These are phyloP conservation scores for Cladorrhinum samala DNA, from an alignment of 495 filamentous ascomycete species.

Conservation along the genomic window DNA sequence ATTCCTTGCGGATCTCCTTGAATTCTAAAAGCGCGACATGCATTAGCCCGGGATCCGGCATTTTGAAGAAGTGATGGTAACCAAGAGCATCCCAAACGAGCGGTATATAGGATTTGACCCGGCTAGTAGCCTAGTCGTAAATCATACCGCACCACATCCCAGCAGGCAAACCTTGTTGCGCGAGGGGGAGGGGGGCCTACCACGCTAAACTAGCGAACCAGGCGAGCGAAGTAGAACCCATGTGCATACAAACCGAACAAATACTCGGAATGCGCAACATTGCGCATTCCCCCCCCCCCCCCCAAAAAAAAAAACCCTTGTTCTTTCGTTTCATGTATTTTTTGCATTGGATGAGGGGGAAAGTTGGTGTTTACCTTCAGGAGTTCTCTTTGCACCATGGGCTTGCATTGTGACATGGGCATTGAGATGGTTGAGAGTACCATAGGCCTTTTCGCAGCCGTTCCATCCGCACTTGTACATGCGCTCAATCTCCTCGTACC, in stretches of 20 bases:
- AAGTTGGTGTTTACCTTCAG: slow-evolving; percentile 70
- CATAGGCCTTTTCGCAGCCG: slow-evolving; percentile 96
- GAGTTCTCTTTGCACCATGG: slow-evolving; percentile 85
- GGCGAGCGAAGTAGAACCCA: neutral
- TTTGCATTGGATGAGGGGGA: slow-evolving; percentile 2
- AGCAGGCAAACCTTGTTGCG: no score
- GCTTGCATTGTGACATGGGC: slow-evolving; percentile 98
- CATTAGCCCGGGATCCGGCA: neutral
- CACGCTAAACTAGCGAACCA: slow-evolving; percentile 16
- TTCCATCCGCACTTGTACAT: slow-evolving; percentile 99
- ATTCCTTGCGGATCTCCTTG: slow-evolving; percentile 98
- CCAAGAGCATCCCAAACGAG: no score
- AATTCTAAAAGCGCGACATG: slow-evolving; percentile 60
- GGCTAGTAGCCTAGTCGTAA: no score
- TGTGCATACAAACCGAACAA: neutral
- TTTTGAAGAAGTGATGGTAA: no score
- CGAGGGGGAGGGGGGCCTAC: no score
- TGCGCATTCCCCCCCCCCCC: neutral
- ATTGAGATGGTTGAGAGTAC: slow-evolving; percentile 92
- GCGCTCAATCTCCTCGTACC: slow-evolving; percentile 97
- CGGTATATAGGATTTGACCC: no score
- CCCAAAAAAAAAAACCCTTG: no score
- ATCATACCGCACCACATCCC: no score
- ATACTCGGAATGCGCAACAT: neutral
- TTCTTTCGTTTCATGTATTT: no score